These are phyloP conservation scores for Aspergillus fumigatiaffinis DNA, from an alignment of 2,329 filamentous ascomycete genomes.

Conservation along the genomic window DNA sequence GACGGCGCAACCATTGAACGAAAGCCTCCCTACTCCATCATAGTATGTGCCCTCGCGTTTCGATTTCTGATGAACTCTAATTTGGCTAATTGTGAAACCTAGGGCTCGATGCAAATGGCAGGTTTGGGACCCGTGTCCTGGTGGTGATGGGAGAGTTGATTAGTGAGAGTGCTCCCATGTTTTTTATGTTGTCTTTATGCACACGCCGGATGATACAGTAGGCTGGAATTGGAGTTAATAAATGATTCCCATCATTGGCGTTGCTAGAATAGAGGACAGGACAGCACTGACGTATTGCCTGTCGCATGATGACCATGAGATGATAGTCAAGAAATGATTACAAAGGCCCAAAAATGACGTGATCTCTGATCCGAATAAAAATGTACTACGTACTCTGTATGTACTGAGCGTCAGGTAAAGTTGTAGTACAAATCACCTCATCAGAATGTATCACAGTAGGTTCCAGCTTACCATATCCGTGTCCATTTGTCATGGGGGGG, in stretches of 20 bases:
- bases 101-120: conserved; percentile 47
- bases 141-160: conserved; percentile 33
- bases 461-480: background rate
- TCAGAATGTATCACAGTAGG: background rate
- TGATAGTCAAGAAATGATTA: background rate
- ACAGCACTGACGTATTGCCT: background rate
- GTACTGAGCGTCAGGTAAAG: background rate
- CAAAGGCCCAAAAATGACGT: background rate
- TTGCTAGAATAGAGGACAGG: background rate
- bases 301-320: background rate
- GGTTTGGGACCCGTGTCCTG: conserved; percentile 44
- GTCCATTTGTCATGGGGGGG: background rate
- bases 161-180: background rate
- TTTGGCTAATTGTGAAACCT: conserved; percentile 9
- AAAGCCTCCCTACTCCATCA: conserved; percentile 52
- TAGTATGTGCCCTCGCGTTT: conserved; percentile 24
- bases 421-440: background rate
- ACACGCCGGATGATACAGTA: background rate
- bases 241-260: background rate
- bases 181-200: background rate
- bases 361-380: background rate
- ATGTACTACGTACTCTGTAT: background rate
- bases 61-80: background rate
- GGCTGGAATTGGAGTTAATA: background rate
- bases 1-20: conserved; percentile 57